These are phyloP conservation scores for Stylosanthes scabra DNA, from an alignment of 331 rosid genomes.

Conservation along the genomic window DNA sequence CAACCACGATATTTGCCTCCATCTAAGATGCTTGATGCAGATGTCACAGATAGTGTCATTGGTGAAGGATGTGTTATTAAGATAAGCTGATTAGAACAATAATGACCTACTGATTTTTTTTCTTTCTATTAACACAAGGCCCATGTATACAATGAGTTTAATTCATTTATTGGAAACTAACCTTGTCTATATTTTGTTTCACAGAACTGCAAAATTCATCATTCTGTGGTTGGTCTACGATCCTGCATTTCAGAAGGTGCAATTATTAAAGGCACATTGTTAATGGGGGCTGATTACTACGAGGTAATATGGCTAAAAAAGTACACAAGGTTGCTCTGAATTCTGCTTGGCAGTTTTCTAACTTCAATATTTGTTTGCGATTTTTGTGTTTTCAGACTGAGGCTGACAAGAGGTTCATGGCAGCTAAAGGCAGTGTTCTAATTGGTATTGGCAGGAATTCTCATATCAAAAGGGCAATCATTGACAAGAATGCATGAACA, in stretches of 20 bases:
- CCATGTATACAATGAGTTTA: neutral
- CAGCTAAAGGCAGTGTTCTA: constrained; percentile 90
- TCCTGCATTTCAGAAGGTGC: constrained; percentile 99
- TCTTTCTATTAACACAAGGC: neutral
- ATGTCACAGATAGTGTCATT: constrained; percentile 95
- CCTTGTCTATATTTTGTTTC: constrained; percentile 20
- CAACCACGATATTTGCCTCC: constrained; percentile 99
- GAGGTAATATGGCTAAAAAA: constrained; percentile 63
- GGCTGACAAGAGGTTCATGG: constrained; percentile 81
- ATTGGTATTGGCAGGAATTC: constrained; percentile 91
- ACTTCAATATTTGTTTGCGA: constrained; percentile 34
- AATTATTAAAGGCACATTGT: constrained; percentile 84
- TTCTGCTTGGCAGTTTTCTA: constrained; percentile 24
- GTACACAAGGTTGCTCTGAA: neutral
- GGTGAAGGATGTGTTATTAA: constrained; percentile 99
- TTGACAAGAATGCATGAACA: constrained; percentile 98
- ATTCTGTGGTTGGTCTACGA: constrained; percentile 92
- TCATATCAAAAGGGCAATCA: constrained; percentile 93
- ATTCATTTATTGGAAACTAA: constrained; percentile 25
- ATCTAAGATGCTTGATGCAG: constrained; percentile 98
- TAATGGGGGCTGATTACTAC: constrained; percentile 99
- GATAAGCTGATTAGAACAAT: constrained; percentile 52
- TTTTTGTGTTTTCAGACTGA: constrained; percentile 65
- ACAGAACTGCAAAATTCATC: constrained; percentile 98
- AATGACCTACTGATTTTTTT: constrained; percentile 12